These are phyloP conservation scores for Asparagopsis taxiformis DNA, from an alignment of 31 red algal species.

Conservation along the genomic window DNA sequence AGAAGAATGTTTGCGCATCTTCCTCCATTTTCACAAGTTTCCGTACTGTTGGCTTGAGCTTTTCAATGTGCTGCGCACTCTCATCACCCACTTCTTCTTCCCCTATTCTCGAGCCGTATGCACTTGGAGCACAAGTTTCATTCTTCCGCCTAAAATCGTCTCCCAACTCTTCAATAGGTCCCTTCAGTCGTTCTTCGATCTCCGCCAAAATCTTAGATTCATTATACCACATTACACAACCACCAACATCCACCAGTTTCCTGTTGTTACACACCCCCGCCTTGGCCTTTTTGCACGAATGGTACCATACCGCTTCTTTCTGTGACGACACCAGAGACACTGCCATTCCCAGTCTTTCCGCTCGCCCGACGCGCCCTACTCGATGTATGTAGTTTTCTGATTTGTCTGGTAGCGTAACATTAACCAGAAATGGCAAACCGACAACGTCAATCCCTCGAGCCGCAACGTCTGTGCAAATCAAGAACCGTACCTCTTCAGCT, in stretches of 20 bases:
- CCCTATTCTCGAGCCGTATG: slow-evolving; percentile 45
- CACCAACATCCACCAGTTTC: slow-evolving; percentile 61
- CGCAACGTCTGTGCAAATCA: slow-evolving; percentile 93
- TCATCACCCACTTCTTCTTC: slow-evolving; percentile 29
- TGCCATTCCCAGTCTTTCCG: slow-evolving; percentile 69
- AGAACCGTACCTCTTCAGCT: slow-evolving; percentile 48
- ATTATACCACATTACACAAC: slow-evolving; percentile 84
- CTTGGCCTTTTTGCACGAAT: slow-evolving; percentile 61
- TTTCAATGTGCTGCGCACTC: slow-evolving; percentile 40
- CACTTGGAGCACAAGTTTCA: slow-evolving; percentile 4
- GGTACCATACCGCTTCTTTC: slow-evolving; percentile 87
- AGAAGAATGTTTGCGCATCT: slow-evolving; percentile 59
- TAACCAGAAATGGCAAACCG: slow-evolving; percentile 76
- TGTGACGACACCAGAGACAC: slow-evolving; percentile 69
- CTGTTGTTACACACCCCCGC: slow-evolving; percentile 73
- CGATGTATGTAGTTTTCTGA: slow-evolving; percentile 96
- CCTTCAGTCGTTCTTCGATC: slow-evolving; percentile 66
- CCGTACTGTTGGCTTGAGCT: slow-evolving; percentile 44
- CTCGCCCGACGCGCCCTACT: slow-evolving; percentile 79
- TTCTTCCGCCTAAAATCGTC: slow-evolving; percentile 53
- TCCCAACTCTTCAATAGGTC: slow-evolving; percentile 58
- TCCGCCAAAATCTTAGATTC: slow-evolving; percentile 73
- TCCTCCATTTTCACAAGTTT: slow-evolving; percentile 55
- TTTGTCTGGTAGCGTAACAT: slow-evolving; percentile 75
- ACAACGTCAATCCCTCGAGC: slow-evolving; percentile 94